Evolutionary conservation across 1,139 yeast species (phyloP).

Genomic region (Lodderomyces jiufengensis): DNA sequence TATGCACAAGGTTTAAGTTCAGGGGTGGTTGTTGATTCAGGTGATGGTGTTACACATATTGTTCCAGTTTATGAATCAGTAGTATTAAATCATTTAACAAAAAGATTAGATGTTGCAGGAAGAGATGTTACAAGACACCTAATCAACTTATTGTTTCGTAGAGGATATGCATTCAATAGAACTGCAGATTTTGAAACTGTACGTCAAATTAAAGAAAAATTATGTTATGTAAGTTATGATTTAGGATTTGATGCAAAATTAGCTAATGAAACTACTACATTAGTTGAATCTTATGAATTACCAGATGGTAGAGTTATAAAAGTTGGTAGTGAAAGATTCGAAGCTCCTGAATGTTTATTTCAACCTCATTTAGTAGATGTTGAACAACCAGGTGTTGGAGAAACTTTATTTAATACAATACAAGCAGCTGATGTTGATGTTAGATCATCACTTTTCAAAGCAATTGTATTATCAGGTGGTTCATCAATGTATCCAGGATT

Average conservation of each 20-base stretch:
- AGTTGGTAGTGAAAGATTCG: constrained; percentile 93
- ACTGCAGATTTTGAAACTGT: constrained; percentile 98
- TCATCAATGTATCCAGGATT: constrained; percentile 98
- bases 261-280: constrained; percentile 89
- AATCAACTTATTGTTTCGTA: constrained; percentile 82
- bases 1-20: constrained; percentile 96
- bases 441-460: constrained; percentile 82
- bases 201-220: constrained; percentile 93
- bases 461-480: constrained; percentile 94
- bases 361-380: constrained; percentile 97
- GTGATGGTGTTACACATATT: constrained; percentile 84
- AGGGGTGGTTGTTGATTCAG: constrained; percentile 99
- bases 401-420: constrained; percentile 82
- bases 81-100: constrained; percentile 88
- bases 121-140: constrained; percentile 95
- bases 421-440: constrained; percentile 94
- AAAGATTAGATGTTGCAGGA: constrained; percentile 95
- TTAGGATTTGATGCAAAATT: constrained; percentile 82
- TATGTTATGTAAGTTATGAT: constrained; percentile 93
- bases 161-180: constrained; percentile 97
- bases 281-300: constrained; percentile 86
- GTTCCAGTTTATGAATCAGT: constrained; percentile 98
- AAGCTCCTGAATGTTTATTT: constrained; percentile 97
- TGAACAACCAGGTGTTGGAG: constrained; percentile 97
- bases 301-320: constrained; percentile 96